Evolutionary conservation across 2,329 filamentous ascomycete species (phyloP), one percentile per base, ranked within the genome.

Genomic region (Phoma sp.): DNA sequence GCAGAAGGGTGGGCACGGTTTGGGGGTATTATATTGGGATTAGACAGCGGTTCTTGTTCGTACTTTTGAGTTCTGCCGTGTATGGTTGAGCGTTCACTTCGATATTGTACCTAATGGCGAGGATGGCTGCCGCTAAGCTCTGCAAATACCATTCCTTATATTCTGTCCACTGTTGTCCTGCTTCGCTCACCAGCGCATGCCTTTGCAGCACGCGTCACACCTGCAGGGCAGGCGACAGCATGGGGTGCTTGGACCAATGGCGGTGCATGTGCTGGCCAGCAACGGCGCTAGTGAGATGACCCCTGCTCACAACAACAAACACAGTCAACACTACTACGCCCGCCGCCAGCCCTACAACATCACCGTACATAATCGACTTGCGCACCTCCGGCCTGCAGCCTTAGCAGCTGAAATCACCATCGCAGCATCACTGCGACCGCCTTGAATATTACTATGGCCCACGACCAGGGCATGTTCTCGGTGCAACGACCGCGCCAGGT

Each of bases 401-500:
- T 5, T 14, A 46, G 46, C 34, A 37, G 20, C 15, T 21, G 18
- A 28, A 12, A 29, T 17, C 14, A 17, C 12, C 12, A 7, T 30
- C 17, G 33, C 39, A 26, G 40, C 28, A 49, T 40, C 11, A 32
- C 23, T 29, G 45, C 18, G 51, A 49, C 26, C 2, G 1, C 11
- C 23, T 21, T 3, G 18, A 26, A 28, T 23, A n/a, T 1, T 55
- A 47, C 29, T 33, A 75, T 75, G 72, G 69, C 71, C 67, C 66
- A 73, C 34, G 72, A 75, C 58, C 62, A 68, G 65, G 90, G 90
- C 71, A 82, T 95, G 72, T 97, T 93, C 84, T 96, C 92, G 72
- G 91, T 96, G 74, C 92, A 92, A 77, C 89, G 93, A 71, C 90
- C 91, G 65, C 87, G 93, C 83, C 93, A 97, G 84, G 92, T 96